Conservation (phyloP, 192 early-diverging fungal species). For the Coemansia sp. region DNA sequence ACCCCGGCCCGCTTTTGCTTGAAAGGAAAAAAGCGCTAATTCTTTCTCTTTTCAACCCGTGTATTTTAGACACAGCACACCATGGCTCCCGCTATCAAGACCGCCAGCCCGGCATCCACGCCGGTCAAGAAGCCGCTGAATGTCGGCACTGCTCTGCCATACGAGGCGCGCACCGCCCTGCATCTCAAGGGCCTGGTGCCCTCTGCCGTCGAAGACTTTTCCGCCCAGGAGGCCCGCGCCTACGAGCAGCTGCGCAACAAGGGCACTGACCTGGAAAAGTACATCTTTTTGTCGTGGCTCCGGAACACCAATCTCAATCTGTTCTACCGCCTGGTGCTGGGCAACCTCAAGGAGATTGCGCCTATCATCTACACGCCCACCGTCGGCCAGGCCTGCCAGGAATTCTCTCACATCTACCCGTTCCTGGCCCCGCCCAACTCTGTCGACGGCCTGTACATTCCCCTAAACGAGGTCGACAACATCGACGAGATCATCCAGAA, state of each 20-base stretch:
- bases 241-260: constrained; percentile 67
- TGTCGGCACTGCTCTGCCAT: constrained; percentile 40
- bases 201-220: constrained; percentile 68
- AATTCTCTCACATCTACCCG: constrained; percentile 86
- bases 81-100: constrained; percentile 36
- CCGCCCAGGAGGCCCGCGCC: constrained; percentile 72
- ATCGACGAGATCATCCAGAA: constrained; percentile 74
- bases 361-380: constrained; percentile 83
- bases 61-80: constrained; percentile 23
- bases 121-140: constrained; percentile 20
- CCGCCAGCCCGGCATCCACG: constrained; percentile 6
- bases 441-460: constrained; percentile 85
- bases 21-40: background rate
- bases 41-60: constrained; percentile 1
- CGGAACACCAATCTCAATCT: constrained; percentile 74
- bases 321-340: constrained; percentile 78
- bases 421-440: constrained; percentile 72
- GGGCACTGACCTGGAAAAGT: constrained; percentile 73
- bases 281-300: constrained; percentile 81
- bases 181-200: constrained; percentile 72
- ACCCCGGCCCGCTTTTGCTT: background rate
- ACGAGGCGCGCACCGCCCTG: constrained; percentile 56
- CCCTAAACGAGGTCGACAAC: constrained; percentile 70
- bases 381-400: constrained; percentile 80
- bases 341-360: constrained; percentile 76